Evolutionary conservation across 176 grass and related monocot genomes (phyloP).

Genomic region (Bonia amplexicaulis): DNA sequence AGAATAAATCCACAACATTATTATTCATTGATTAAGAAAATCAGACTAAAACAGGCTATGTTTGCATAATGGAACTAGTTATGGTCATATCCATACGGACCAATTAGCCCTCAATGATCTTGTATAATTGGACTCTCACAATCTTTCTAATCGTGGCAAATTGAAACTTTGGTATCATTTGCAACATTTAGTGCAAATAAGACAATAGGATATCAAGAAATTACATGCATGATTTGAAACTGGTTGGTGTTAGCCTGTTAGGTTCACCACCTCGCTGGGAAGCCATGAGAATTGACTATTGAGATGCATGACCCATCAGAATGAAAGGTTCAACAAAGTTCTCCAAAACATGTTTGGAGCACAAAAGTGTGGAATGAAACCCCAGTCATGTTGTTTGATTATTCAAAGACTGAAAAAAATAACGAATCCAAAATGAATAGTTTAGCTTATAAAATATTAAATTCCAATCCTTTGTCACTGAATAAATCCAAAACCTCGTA

Average conservation of each 20-base stretch:
- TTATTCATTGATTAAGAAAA: neutral
- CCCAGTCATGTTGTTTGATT: neutral
- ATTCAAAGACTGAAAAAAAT: neutral
- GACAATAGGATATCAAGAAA: neutral
- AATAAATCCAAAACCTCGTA: neutral
- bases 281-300: neutral
- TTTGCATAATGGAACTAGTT: neutral
- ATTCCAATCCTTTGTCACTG: neutral
- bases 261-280: neutral
- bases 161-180: neutral
- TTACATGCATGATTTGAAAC: neutral
- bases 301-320: neutral
- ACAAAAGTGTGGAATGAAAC: neutral
- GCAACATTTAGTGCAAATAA: neutral
- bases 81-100: neutral
- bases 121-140: neutral
- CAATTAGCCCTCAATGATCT: neutral
- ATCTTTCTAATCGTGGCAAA: neutral
- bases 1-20: neutral
- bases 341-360: neutral
- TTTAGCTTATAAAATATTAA: neutral
- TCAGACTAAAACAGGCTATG: neutral
- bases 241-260: neutral
- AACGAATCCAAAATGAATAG: neutral
- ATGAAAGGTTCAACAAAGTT: neutral